Base-by-base conservation (phyloP, 352 stramenopile species). In the Paralagenidium karlingii region DNA sequence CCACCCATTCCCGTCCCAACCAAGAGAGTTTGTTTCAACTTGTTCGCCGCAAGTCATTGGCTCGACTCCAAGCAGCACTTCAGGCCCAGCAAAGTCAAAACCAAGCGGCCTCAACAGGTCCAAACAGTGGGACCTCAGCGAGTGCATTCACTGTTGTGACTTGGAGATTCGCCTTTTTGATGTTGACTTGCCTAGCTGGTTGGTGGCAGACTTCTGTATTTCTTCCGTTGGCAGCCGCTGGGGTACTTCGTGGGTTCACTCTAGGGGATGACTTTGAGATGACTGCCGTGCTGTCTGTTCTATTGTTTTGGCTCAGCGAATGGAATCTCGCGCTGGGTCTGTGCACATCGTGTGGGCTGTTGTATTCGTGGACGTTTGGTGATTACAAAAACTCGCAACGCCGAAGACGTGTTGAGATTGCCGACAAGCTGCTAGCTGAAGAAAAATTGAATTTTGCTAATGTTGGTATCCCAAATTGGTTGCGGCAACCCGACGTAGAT, bases 401-500 rank as follows among this genome's bases (percentile, higher is more conserved):
- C 34, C 55, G 19, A 22, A 38, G 45, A 4, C 49, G 50, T 33
- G 31, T 40, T 22, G 21, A 40, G 1, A 34, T 71, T 22, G 45
- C 54, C 8, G 55, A 60, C 20, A 19, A 38, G 26, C 34, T 60
- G 20, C 20, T 34, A 3, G 26, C 45, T 30, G 43, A 63, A 39
- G 59, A 69, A 38, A 47, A 42, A 31, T 39, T 48, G 20, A 76
- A 57, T 19, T 45, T 60, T 20, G 43, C 57, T 3, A 38, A 59
- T 31, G 43, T 64, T 8, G 47, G 62, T 43, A 49, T 77, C 29
- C 61, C 63, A 2, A 73, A 67, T 21, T 81, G 66, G 68, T 58
- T 73, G 32, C 51, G 58, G 10, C 56, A 70, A 33, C 63, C 68
- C 3, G 74, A 87, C 29, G 57, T 82, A 15, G 74, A 87, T 46